Percentiles rank a stretch among this genome's conserved stretches.
Conservation (phyloP, 2,329 filamentous ascomycete species). For the Ustilaginoidea virens region DNA sequence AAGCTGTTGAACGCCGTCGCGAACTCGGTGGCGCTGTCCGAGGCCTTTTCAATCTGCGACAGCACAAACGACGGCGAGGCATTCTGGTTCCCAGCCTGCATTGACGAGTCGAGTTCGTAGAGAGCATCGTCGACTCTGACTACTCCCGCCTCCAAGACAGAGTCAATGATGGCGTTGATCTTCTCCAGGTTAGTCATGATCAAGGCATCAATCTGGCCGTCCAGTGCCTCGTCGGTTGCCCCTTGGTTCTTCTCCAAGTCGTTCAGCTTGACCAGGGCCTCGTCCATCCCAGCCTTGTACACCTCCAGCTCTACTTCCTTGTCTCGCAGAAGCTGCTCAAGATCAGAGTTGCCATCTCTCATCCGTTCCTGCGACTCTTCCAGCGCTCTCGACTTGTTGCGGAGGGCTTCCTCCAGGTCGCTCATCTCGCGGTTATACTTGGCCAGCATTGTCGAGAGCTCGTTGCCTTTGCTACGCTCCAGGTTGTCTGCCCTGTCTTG, state of each 20-base stretch:
- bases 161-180: conserved; percentile 96
- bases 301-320: conserved; percentile 98
- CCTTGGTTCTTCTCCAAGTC: conserved; percentile 65
- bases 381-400: conserved; percentile 73
- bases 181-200: conserved; percentile 77
- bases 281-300: conserved; percentile 95
- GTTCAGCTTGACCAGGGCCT: conserved; percentile 83
- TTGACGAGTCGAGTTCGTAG: conserved; percentile 92
- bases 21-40: conserved; percentile 88
- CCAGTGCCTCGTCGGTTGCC: conserved; percentile 64
- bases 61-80: conserved; percentile 88
- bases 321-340: conserved; percentile 72
- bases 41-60: conserved; percentile 94
- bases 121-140: conserved; percentile 90
- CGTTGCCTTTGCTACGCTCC: conserved; percentile 84
- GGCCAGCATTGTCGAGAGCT: conserved; percentile 83
- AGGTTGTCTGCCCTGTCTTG: conserved; percentile 83
- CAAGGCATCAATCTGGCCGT: conserved; percentile 81
- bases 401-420: conserved; percentile 82
- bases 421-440: conserved; percentile 97
- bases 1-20: conserved; percentile 97
- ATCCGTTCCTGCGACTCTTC: conserved; percentile 70
- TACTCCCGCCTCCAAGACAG: conserved; percentile 83
- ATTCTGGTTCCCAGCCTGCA: conserved; percentile 98
- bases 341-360: conserved; percentile 67